These are phyloP conservation scores for Fraxinus baroniana DNA, from an alignment of 305 asterid genomes.

Conservation along the genomic window DNA sequence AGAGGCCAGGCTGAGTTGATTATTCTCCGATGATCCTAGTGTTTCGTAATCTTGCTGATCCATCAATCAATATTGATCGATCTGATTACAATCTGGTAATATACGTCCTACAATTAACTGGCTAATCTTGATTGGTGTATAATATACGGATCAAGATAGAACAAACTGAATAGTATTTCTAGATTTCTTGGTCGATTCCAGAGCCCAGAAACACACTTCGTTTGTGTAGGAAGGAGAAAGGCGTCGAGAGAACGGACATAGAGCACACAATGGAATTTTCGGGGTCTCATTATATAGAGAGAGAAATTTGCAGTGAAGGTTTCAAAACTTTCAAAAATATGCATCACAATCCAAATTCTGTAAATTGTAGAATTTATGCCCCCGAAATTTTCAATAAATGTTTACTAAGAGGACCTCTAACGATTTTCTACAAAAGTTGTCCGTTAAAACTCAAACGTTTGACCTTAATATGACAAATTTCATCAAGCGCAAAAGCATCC, in stretches of 20 bases:
- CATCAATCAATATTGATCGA: conserved; percentile 27
- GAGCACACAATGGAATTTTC: neutral
- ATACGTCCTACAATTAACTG: neutral
- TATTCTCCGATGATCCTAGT: conserved; percentile 14
- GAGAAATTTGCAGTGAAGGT: too few relatives aligned
- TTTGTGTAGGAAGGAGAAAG: neutral
- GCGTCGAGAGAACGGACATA: neutral
- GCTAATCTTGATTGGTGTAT: neutral
- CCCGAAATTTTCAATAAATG: too few relatives aligned
- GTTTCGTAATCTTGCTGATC: conserved; percentile 44
- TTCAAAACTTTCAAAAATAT: too few relatives aligned
- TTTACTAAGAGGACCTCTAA: too few relatives aligned
- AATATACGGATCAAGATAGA: neutral
- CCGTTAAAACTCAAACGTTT: too few relatives aligned
- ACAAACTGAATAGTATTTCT: neutral
- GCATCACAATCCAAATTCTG: too few relatives aligned
- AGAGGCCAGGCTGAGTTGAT: conserved; percentile 27
- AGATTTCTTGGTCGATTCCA: neutral
- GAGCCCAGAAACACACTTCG: neutral
- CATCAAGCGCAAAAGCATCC: too few relatives aligned
- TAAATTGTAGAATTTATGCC: too few relatives aligned
- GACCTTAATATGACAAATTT: too few relatives aligned
- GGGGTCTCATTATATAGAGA: neutral
- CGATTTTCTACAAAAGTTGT: too few relatives aligned
- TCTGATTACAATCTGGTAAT: neutral